Evolutionary conservation across 2,329 filamentous ascomycete genomes (phyloP).

Genomic region (Talaromyces sp.): DNA sequence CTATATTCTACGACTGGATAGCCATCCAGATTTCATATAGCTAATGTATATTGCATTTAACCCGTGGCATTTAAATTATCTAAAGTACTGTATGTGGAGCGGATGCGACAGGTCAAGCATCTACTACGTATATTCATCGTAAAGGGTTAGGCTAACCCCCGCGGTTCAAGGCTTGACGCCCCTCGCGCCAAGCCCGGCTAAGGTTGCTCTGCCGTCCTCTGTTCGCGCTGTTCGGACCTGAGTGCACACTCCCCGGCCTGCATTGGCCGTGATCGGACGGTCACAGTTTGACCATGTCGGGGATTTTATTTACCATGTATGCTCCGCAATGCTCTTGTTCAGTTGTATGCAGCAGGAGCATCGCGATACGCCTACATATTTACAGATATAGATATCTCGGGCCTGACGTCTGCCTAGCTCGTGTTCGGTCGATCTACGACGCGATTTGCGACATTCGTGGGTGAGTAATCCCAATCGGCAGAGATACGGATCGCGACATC

Average conservation of each 20-base stretch:
- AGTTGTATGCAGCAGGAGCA: background rate
- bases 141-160: constrained; percentile 3
- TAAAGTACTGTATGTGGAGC: no score
- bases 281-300: background rate
- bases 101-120: no score
- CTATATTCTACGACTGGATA: no score
- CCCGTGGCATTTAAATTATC: no score
- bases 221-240: constrained; percentile 18
- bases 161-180: background rate
- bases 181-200: background rate
- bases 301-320: background rate
- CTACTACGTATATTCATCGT: background rate
- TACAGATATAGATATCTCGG: background rate
- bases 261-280: constrained; percentile 25
- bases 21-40: no score
- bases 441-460: background rate
- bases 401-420: background rate
- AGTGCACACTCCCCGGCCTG: constrained; percentile 27
- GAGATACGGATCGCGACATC: background rate
- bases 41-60: no score
- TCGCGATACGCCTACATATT: background rate
- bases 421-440: background rate
- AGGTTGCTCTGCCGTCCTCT: background rate
- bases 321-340: background rate
- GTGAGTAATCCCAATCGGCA: background rate